phyloP scores from a whole-genome alignment of 768 basidiomycete genomes.

The Trametes coccinea region DNA sequence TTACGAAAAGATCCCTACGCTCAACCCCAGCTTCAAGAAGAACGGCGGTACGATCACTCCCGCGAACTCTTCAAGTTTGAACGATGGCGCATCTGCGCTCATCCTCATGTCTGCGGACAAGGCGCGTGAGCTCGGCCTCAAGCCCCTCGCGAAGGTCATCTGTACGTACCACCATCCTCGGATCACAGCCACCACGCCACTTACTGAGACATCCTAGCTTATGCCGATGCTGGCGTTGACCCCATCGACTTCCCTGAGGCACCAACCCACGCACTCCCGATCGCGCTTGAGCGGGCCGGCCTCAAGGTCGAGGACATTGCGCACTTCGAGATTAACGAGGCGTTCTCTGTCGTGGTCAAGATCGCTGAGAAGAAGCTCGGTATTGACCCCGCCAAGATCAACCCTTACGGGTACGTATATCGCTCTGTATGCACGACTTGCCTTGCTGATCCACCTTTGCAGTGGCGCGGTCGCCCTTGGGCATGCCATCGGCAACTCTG shows the following conservation, averaged over 20 bases:
- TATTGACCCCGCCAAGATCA: slow-evolving; percentile 86
- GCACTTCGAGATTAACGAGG: slow-evolving; percentile 96
- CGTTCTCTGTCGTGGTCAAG: slow-evolving; percentile 92
- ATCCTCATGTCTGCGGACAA: slow-evolving; percentile 94
- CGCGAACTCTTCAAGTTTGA: slow-evolving; percentile 93
- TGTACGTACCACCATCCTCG: slow-evolving; percentile 55
- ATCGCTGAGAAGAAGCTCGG: slow-evolving; percentile 87
- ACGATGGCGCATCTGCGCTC: slow-evolving; percentile 95
- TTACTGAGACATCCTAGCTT: slow-evolving; percentile 53
- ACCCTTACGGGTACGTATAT: slow-evolving; percentile 73
- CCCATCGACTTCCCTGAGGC: slow-evolving; percentile 98
- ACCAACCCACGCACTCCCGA: slow-evolving; percentile 87
- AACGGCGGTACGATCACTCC: slow-evolving; percentile 89
- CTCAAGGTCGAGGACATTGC: slow-evolving; percentile 82
- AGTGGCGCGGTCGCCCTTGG: slow-evolving; percentile 97
- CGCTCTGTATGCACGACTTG: background rate
- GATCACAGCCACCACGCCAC: background rate
- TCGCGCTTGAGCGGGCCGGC: slow-evolving; percentile 85
- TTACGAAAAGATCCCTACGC: slow-evolving; percentile 88
- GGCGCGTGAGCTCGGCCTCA: slow-evolving; percentile 86
- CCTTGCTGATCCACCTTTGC: slow-evolving; percentile 26
- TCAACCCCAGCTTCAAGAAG: slow-evolving; percentile 88
- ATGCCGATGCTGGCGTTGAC: slow-evolving; percentile 94
- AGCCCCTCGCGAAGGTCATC: slow-evolving; percentile 90
- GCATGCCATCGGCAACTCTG: slow-evolving; percentile 95